Percentiles rank a stretch among this genome's conserved stretches.
phyloP scores from a whole-genome alignment of 164 flowering plant genomes.

The Magnolia officinalis region DNA sequence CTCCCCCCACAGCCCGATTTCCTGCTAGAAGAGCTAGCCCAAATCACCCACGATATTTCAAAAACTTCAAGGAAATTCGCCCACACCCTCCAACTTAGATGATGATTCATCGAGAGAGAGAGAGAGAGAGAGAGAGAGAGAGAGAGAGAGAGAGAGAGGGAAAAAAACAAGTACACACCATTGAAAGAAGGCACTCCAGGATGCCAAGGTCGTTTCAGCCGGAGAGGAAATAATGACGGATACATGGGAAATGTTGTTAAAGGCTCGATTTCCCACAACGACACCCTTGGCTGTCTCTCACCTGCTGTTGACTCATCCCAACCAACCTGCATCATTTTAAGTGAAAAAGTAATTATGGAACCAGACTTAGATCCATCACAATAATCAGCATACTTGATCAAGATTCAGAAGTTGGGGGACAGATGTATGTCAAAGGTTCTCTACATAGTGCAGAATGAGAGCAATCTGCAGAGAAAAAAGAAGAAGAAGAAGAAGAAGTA shows the following conservation, averaged over 20 bases:
- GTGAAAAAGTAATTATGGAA: not conserved
- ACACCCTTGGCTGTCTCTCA: slow-evolving; percentile 37
- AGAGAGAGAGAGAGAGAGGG: too few relatives aligned
- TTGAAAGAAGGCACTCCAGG: slow-evolving; percentile 32
- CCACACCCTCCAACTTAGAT: too few relatives aligned
- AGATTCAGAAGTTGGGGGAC: not conserved
- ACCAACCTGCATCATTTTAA: slow-evolving; percentile 27
- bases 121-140: too few relatives aligned
- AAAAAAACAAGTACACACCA: slow-evolving; percentile 15
- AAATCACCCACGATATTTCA: too few relatives aligned
- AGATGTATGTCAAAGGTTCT: not conserved
- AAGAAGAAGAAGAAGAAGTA: too few relatives aligned
- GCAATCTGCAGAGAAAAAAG: too few relatives aligned
- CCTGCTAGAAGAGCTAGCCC: too few relatives aligned
- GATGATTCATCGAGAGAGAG: too few relatives aligned
- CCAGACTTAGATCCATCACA: not conserved
- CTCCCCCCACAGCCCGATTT: too few relatives aligned
- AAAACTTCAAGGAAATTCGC: too few relatives aligned
- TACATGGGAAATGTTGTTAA: slow-evolving; percentile 42
- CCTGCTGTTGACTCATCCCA: slow-evolving; percentile 46
- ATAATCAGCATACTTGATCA: not conserved
- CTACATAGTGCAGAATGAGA: not conserved
- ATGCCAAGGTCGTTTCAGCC: slow-evolving; percentile 41
- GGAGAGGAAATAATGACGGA: slow-evolving; percentile 36
- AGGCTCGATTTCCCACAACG: slow-evolving; percentile 41